These are phyloP conservation scores for Mycena venus DNA, from an alignment of 768 basidiomycete species.

Conservation along the genomic window DNA sequence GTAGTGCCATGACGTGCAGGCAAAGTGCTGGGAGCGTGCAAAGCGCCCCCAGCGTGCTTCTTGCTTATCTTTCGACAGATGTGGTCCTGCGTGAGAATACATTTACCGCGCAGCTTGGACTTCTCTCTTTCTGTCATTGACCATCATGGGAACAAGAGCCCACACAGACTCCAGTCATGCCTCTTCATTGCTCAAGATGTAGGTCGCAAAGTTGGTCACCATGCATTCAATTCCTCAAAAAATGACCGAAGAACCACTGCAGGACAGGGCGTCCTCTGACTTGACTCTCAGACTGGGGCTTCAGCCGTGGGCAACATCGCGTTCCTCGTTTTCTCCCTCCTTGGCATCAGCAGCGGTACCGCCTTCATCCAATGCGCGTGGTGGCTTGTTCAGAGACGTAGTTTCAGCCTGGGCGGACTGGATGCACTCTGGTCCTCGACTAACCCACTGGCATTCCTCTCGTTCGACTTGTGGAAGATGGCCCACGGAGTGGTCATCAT, in stretches of 20 bases:
- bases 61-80: no score
- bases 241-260: background rate
- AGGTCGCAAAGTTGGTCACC: constrained; percentile 3
- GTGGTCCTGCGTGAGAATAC: no score
- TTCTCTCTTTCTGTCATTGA: no score
- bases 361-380: constrained; percentile 19
- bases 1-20: no score
- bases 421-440: constrained; percentile 23
- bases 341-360: constrained; percentile 2
- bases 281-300: constrained; percentile 7
- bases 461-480: constrained; percentile 7
- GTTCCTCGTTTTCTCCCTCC: constrained; percentile 16
- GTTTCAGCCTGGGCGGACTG: constrained; percentile 10
- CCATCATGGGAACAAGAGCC: background rate
- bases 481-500: constrained; percentile 9
- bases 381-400: background rate
- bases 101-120: no score
- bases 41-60: no score
- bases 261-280: background rate
- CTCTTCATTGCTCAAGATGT: constrained; percentile 7
- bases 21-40: no score
- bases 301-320: constrained; percentile 3
- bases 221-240: constrained; percentile 1
- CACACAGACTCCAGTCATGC: background rate
- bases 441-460: constrained; percentile 3